These are phyloP conservation scores for Blastocystis sp. DNA, from an alignment of 352 stramenopile species.

Conservation along the genomic window DNA sequence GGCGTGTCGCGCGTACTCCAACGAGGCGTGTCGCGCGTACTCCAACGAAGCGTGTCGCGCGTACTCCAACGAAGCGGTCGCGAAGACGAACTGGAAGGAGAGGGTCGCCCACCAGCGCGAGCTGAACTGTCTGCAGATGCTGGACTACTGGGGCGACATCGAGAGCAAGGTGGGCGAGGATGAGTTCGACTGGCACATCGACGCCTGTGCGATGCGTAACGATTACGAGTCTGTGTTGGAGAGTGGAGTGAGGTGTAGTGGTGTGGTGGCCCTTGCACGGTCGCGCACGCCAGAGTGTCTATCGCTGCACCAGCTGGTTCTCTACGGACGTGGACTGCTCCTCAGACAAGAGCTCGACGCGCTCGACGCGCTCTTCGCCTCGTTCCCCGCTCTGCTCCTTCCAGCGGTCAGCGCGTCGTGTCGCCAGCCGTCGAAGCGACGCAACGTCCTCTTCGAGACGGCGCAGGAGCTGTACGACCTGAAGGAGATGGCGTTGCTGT, in stretches of 20 bases:
- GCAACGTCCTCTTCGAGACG: background rate
- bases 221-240: background rate
- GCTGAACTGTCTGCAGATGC: background rate
- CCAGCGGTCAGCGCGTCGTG: too few species aligned
- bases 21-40: background rate
- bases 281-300: background rate
- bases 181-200: background rate
- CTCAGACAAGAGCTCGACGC: background rate
- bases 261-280: background rate
- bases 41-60: too few species aligned
- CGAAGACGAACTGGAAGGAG: too few species aligned
- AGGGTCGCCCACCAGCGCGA: too few species aligned
- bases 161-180: background rate
- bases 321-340: background rate
- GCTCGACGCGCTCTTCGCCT: background rate
- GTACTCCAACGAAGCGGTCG: background rate
- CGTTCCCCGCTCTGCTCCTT: background rate
- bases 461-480: slow-evolving; percentile 3
- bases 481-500: background rate
- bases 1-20: background rate
- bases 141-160: background rate
- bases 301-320: background rate
- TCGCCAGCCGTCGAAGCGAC: background rate
- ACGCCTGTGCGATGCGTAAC: background rate
- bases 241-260: background rate